Conservation (phyloP, 805 yeast species). For the Barnettozyma californica region DNA sequence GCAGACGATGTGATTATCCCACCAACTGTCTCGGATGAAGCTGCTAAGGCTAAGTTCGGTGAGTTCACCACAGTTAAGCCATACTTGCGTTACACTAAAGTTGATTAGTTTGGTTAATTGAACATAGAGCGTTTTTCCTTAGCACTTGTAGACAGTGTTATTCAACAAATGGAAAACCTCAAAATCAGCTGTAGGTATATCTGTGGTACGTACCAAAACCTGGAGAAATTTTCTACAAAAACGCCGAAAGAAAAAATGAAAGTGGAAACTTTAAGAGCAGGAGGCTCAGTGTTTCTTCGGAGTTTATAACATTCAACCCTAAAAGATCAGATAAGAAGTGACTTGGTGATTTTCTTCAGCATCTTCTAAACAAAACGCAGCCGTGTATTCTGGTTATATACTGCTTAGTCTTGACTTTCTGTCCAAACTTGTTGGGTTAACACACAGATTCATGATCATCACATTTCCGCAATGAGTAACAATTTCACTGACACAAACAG, state of each 20-base stretch:
- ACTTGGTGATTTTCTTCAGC: not conserved
- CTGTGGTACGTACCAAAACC: slow-evolving; percentile 4
- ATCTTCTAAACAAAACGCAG: not conserved
- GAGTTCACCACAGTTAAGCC: slow-evolving; percentile 84
- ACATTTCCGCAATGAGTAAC: slow-evolving; percentile 21
- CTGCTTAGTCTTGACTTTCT: not conserved
- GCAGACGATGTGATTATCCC: slow-evolving; percentile 93
- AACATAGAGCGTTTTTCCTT: too few species aligned
- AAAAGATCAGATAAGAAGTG: not conserved
- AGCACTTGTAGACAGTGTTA: not conserved
- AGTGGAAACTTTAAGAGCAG: slow-evolving; percentile 2
- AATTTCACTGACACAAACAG: slow-evolving; percentile 26
- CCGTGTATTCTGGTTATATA: not conserved
- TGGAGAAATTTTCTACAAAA: slow-evolving; percentile 1
- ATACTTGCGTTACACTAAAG: slow-evolving; percentile 70
- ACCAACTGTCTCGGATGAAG: slow-evolving; percentile 75
- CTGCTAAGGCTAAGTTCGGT: slow-evolving; percentile 78
- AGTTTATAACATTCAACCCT: not conserved
- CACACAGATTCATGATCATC: slow-evolving; percentile 1
- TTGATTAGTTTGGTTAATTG: slow-evolving; percentile 12
- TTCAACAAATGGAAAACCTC: too few species aligned
- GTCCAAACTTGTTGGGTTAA: not conserved
- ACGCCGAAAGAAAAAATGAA: slow-evolving; percentile 1
- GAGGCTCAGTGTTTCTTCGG: not conserved
- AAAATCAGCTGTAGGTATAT: not conserved